Evolutionary conservation across 2,329 filamentous ascomycete species (phyloP), one percentile per base, ranked within the genome.

Genomic region (Monilinia aucupariae): DNA sequence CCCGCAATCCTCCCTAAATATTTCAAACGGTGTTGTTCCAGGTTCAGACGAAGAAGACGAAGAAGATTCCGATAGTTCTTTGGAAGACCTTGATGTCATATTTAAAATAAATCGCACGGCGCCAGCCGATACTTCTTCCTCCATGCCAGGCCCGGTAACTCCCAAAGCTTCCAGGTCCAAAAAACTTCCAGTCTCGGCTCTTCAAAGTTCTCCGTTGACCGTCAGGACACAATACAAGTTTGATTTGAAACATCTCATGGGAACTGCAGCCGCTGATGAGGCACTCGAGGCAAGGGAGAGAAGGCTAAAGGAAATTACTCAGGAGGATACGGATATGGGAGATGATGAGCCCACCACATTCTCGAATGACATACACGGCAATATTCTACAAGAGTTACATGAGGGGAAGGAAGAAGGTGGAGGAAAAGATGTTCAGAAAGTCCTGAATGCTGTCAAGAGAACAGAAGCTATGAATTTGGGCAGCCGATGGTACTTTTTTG

Each of bases 11-110:
- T 58, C 60, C 20, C 37, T 32, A 4, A 49, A 58, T 49, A 50
- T 48, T 22, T 56, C 60, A 17, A 58, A 39, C 50, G 43, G 60
- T 20, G 58, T 87, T 62, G 88, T 92, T 48, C 81, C 80, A 52
- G 86, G 84, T 61, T 92, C 90, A 0, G 90, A 92, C 70, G 87
- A 88, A 12, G 82, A 81, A 49, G 80, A 82, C 51, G 81, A 81
- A 34, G 80, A 83, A 3, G 37, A 45, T 55, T 87, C 87, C 0
- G 78, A 82, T 64, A 78, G 76, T 59, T 81, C 79, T 1, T 70
- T 85, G 25, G 81, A 81, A 64, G 80, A 82, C 34, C 78, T 87
- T 17, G 80, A 82, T 6, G 54, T 62, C 1, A 63, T 71, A 6
- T 53, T 67, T n/a, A 63, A 65, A 9, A 61, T 62, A 51, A 50